These are phyloP conservation scores for Priceomyces medius DNA, from an alignment of 805 yeast species.

Conservation along the genomic window DNA sequence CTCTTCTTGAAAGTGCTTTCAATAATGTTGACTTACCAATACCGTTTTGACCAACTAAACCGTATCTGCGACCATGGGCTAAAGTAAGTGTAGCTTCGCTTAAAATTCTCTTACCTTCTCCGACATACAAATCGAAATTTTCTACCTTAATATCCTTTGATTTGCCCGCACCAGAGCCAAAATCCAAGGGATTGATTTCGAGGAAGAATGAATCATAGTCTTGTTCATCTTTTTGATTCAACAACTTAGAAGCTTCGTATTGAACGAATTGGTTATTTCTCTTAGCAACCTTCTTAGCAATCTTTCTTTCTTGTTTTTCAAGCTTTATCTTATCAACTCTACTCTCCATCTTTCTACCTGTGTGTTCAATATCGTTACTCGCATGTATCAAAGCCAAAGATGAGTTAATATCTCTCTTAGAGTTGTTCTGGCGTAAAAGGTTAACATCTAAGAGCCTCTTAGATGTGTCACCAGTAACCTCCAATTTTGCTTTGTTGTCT, in stretches of 20 bases:
- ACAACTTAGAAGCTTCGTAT: slow-evolving; percentile 91
- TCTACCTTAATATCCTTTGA: slow-evolving; percentile 96
- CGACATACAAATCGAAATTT: slow-evolving; percentile 89
- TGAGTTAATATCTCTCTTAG: slow-evolving; percentile 70
- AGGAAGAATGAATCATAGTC: slow-evolving; percentile 95
- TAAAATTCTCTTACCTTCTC: slow-evolving; percentile 90
- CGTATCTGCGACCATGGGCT: slow-evolving; percentile 91
- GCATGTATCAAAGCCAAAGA: slow-evolving; percentile 78
- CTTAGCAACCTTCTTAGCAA: slow-evolving; percentile 95
- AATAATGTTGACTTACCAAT: slow-evolving; percentile 96
- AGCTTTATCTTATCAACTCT: slow-evolving; percentile 95
- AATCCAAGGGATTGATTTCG: slow-evolving; percentile 91
- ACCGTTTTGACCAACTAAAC: slow-evolving; percentile 99
- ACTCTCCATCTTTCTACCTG: slow-evolving; percentile 89
- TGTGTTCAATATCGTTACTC: slow-evolving; percentile 80
- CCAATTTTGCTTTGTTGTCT: slow-evolving; percentile 70
- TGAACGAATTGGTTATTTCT: slow-evolving; percentile 77
- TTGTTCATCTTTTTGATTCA: slow-evolving; percentile 60
- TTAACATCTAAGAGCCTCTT: slow-evolving; percentile 81
- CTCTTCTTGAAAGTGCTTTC: slow-evolving; percentile 91
- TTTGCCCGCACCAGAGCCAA: slow-evolving; percentile 81
- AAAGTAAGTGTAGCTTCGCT: slow-evolving; percentile 84
- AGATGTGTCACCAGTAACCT: slow-evolving; percentile 82
- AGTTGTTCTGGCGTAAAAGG: slow-evolving; percentile 55
- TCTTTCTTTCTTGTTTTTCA: slow-evolving; percentile 95